Evolutionary conservation across 106 monocot species (phyloP).

Genomic region (Platanthera zijinensis): DNA sequence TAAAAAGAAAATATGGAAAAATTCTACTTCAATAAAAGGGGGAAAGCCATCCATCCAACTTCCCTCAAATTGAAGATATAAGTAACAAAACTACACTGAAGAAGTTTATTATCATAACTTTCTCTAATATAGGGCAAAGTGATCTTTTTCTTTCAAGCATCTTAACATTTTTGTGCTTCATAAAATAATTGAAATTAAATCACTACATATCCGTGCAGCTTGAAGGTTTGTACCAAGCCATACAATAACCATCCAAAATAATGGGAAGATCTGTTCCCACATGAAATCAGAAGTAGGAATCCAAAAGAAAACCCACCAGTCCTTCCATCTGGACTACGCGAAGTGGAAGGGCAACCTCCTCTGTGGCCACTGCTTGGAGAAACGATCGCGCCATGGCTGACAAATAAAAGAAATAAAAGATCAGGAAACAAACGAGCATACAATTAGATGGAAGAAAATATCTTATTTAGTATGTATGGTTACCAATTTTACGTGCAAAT

Average conservation of each 20-base stretch:
- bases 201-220: not conserved
- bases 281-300: not conserved
- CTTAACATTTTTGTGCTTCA: not conserved
- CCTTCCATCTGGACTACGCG: conserved; percentile 97
- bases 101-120: not conserved
- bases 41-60: not conserved
- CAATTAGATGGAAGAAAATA: not conserved
- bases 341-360: conserved; percentile 62
- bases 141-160: not conserved
- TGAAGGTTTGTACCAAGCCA: not conserved
- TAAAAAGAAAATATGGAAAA: not conserved
- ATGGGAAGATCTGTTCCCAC: not conserved
- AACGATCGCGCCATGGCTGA: conserved; percentile 70
- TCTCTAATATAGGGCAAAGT: not conserved
- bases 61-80: not conserved
- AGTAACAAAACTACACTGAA: not conserved
- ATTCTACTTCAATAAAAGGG: not conserved
- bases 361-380: conserved; percentile 72
- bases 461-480: not conserved
- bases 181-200: not conserved
- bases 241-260: not conserved
- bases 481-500: too few relatives aligned
- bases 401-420: conserved; percentile 15
- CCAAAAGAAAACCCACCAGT: conserved; percentile 34
- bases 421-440: conserved; percentile 1